Evolutionary conservation across 371 early-diverging fungal genomes (phyloP).

Genomic region (Rhizoclosmatium hyalinum): DNA sequence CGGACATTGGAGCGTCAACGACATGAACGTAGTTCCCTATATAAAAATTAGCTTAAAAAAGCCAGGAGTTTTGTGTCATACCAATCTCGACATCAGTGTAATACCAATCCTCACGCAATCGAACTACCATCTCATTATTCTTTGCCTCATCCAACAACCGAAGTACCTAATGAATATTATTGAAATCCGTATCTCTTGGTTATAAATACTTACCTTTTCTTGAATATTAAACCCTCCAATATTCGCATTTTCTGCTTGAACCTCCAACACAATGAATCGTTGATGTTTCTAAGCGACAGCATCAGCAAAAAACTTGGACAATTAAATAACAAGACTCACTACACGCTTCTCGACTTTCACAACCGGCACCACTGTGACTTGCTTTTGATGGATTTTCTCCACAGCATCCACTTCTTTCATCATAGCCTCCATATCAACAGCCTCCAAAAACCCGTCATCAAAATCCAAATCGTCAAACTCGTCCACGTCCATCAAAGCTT

Average conservation of each 20-base stretch:
- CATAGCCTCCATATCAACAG: constrained; percentile 3
- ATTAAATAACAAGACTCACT: background rate
- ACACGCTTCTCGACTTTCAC: background rate
- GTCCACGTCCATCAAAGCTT: background rate
- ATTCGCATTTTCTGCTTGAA: constrained; percentile 3
- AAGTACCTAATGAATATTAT: constrained; percentile 24
- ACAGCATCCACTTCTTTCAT: constrained; percentile 2
- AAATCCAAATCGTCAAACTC: constrained; percentile 8
- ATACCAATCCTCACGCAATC: constrained; percentile 44
- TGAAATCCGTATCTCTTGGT: background rate
- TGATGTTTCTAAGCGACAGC: background rate
- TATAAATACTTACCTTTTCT: constrained; percentile 1
- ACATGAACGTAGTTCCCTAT: constrained; percentile 42
- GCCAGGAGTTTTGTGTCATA: background rate
- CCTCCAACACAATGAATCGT: constrained; percentile 12
- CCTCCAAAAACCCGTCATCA: background rate
- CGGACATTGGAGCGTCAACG: background rate
- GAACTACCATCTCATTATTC: constrained; percentile 13
- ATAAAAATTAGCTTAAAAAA: background rate
- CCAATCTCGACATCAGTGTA: constrained; percentile 25
- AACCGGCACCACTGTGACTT: background rate
- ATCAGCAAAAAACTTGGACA: background rate
- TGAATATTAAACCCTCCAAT: background rate
- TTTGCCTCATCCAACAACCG: constrained; percentile 38
- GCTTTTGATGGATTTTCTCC: background rate